Evolutionary conservation across 345 rosid genomes (phyloP), one percentile per base, ranked within the genome.

Genomic region (Hypericum perforatum): DNA sequence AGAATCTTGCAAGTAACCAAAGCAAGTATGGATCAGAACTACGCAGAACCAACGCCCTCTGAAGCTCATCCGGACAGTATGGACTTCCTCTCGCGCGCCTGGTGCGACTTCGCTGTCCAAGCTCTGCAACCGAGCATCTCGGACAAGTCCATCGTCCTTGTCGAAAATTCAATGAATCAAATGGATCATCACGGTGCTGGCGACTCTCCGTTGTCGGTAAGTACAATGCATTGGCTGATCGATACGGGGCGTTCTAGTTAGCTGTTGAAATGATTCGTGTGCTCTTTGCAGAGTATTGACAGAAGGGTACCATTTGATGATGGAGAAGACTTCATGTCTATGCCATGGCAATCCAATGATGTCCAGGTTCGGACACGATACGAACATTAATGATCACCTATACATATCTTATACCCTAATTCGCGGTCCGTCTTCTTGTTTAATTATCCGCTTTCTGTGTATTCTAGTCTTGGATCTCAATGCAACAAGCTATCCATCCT

Each of bases 401-500:
- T 9, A 29, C 37, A 8, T n/a, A 11, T 37, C 11, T 11, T 8
- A 14, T n/a, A 29, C 8, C 57, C 8, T 41, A 52, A 61, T 15
- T 10, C 11, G 44, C 39, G 7, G 9, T 39, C 41, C 45, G 6
- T 11, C 29, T 5, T 42, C 14, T 11, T 9, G 37, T 43, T 22
- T 14, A 22, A 50, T 7, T 12, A 6, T 50, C 9, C 11, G 6
- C 37, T 12, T 11, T 38, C 40, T 8, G n/a, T 29, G 2, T 53
- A 2, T 22, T 16, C 13, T 78, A 92, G 98, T 87, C 98, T 54
- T 92, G 98, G 95, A 82, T 92, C 71, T 87, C 90, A 95, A 92
- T 88, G 96, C 96, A 92, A 59, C 98, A 92, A 76, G 94, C 90
- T 10, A 82, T 92, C 95, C 98, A 92, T 63, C 96, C 95, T 11